Percentiles rank a stretch among this genome's conserved stretches.
Conservation (phyloP, 1,284 basidiomycete species). For the Malassezia brasiliensis region DNA sequence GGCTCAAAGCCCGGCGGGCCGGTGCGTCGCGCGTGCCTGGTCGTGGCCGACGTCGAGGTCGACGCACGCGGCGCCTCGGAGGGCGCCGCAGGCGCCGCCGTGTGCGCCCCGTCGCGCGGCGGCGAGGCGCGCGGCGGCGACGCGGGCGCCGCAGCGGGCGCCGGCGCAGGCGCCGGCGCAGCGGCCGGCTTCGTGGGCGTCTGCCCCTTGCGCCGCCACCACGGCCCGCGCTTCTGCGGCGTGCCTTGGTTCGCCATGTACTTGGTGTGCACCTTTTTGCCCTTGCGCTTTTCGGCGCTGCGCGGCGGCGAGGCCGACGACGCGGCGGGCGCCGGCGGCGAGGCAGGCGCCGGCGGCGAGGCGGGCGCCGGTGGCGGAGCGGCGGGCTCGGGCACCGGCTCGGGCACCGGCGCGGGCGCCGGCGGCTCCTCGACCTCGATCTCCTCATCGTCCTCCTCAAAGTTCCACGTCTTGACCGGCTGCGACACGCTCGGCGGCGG, state of each 20-base stretch:
- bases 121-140: no score
- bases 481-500: neutral
- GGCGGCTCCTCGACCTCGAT: neutral
- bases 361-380: neutral
- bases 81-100: neutral
- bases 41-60: conserved; percentile 7
- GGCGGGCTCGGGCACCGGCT: neutral
- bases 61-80: neutral
- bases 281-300: neutral
- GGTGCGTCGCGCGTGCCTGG: conserved; percentile 13
- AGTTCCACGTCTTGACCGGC: conserved; percentile 13
- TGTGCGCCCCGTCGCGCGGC: neutral
- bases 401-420: neutral
- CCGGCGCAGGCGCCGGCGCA: neutral
- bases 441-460: conserved; percentile 17
- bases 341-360: neutral
- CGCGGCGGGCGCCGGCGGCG: neutral
- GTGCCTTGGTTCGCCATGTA: neutral
- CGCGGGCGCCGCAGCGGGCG: neutral
- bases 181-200: neutral
- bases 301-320: neutral
- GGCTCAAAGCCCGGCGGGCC: conserved; percentile 16
- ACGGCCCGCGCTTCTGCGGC: neutral
- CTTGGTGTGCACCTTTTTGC: conserved; percentile 3
- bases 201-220: conserved; percentile 2